Conservation (phyloP, 441 rosid genomes). For the Omphalea diandra region DNA sequence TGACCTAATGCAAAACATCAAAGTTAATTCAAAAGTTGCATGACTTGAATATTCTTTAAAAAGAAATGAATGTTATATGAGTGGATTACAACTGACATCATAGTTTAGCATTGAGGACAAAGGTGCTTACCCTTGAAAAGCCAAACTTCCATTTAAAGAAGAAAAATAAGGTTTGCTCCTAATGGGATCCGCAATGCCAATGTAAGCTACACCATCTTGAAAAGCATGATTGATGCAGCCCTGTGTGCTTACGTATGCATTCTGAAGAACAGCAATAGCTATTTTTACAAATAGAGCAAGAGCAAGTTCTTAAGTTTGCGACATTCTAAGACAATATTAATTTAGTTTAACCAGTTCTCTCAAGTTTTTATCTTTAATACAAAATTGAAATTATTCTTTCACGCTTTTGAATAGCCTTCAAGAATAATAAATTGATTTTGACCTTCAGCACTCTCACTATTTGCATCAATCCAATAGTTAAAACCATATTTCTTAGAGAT, state of each 20-base stretch:
- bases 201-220: constrained; percentile 43
- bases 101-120: background rate
- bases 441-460: background rate
- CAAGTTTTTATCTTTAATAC: too few relatives aligned
- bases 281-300: background rate
- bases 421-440: background rate
- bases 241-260: constrained; percentile 54
- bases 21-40: constrained; percentile 13
- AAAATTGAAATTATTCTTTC: background rate
- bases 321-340: background rate
- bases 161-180: constrained; percentile 18
- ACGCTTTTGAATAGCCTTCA: background rate
- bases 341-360: background rate
- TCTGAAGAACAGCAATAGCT: constrained; percentile 38
- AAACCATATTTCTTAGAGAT: background rate
- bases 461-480: background rate
- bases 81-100: background rate
- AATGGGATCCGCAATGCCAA: constrained; percentile 35
- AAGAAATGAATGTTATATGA: background rate
- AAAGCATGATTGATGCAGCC: constrained; percentile 38
- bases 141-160: constrained; percentile 22
- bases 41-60: background rate
- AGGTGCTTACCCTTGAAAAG: constrained; percentile 21
- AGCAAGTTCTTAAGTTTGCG: background rate
- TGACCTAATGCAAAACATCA: constrained; percentile 32